Evolutionary conservation across 306 rosid genomes (phyloP).

Genomic region (Vigna nakashimae): DNA sequence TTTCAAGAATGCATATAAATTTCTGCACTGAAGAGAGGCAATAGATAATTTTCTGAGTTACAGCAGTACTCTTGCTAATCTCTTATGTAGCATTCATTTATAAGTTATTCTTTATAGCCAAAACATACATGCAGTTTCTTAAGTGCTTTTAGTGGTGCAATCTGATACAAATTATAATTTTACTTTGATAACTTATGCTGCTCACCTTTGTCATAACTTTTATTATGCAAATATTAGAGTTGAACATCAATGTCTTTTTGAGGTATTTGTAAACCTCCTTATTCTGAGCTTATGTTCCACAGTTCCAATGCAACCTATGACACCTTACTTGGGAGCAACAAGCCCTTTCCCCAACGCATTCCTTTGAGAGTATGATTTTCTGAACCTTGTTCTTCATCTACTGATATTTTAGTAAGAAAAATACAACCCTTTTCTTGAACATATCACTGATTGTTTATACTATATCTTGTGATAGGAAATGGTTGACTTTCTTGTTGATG

Average conservation of each 20-base stretch:
- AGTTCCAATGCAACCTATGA: slow-evolving; percentile 80
- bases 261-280: slow-evolving; percentile 17
- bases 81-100: not conserved
- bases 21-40: no score
- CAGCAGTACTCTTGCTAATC: not conserved
- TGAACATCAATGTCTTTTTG: not conserved
- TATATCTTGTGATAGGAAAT: slow-evolving; percentile 71
- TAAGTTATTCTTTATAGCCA: not conserved
- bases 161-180: not conserved
- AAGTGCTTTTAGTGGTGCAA: not conserved
- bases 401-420: not conserved
- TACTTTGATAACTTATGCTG: not conserved
- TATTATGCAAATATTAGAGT: not conserved
- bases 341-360: slow-evolving; percentile 69
- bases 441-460: slow-evolving; percentile 36
- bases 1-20: slow-evolving; percentile 3
- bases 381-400: not conserved
- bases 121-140: not conserved
- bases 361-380: slow-evolving; percentile 73
- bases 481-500: slow-evolving; percentile 76
- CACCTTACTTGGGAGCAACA: slow-evolving; percentile 70
- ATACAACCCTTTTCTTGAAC: not conserved
- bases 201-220: not conserved
- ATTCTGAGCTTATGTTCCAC: slow-evolving; percentile 43
- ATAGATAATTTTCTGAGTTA: no score